Percentiles rank a stretch among this genome's conserved stretches.
phyloP scores from a whole-genome alignment of 345 rosid species.

The Arabidopsis thaliana region DNA sequence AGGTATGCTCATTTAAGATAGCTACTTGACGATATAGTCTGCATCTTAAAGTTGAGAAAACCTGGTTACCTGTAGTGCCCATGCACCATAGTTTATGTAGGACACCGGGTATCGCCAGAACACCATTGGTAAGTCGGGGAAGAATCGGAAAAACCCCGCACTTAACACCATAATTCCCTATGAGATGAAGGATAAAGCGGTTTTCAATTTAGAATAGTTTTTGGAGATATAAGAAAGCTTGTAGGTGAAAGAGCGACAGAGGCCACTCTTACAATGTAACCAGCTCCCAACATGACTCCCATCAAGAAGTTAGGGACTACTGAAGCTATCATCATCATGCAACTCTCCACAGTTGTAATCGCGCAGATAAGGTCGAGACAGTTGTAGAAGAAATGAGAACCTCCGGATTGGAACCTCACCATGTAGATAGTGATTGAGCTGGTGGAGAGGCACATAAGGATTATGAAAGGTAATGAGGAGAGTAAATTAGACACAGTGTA shows the following conservation, averaged over 20 bases:
- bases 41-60: slow-evolving; percentile 8
- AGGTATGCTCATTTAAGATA: slow-evolving; percentile 21
- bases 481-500: slow-evolving; percentile 71
- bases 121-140: slow-evolving; percentile 73
- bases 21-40: not conserved
- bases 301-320: slow-evolving; percentile 77
- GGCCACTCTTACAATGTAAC: slow-evolving; percentile 64
- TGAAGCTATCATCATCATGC: slow-evolving; percentile 88
- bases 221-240: not conserved
- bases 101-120: slow-evolving; percentile 87
- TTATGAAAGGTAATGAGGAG: slow-evolving; percentile 73
- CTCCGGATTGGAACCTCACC: slow-evolving; percentile 66
- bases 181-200: slow-evolving; percentile 2
- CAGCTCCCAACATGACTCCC: slow-evolving; percentile 82
- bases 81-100: slow-evolving; percentile 68
- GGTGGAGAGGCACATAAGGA: slow-evolving; percentile 54
- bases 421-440: slow-evolving; percentile 62
- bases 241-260: slow-evolving; percentile 25
- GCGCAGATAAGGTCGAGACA: slow-evolving; percentile 63
- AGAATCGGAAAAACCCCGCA: slow-evolving; percentile 74
- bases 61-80: slow-evolving; percentile 77
- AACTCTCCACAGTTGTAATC: slow-evolving; percentile 76
- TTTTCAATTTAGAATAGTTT: slow-evolving; percentile 10
- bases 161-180: slow-evolving; percentile 85
- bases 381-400: slow-evolving; percentile 60